phyloP scores from a whole-genome alignment of 345 rosid species.

The Eucalyptus caleyi region DNA sequence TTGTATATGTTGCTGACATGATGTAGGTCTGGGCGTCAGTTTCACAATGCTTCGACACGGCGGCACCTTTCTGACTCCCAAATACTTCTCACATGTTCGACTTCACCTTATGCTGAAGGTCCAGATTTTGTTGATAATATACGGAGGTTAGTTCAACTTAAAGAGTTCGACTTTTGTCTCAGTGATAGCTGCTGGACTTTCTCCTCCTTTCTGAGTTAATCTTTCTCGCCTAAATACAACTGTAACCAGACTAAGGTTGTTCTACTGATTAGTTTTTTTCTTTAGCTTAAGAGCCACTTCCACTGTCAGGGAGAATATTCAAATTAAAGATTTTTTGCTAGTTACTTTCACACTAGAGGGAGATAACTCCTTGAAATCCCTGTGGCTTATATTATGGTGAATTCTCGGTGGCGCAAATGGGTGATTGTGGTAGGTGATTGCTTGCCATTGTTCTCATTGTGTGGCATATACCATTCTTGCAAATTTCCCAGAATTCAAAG shows the following conservation, averaged over 20 bases:
- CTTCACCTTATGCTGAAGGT: slow-evolving; percentile 78
- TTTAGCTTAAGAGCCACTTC: neutral
- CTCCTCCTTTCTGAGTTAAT: neutral
- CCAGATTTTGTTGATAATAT: slow-evolving; percentile 65
- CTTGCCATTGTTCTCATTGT: neutral
- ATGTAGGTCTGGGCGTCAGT: slow-evolving; percentile 40
- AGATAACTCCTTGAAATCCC: neutral
- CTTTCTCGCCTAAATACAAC: neutral
- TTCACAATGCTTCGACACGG: slow-evolving; percentile 12
- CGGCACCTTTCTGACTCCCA: slow-evolving; percentile 41
- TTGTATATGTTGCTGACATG: neutral
- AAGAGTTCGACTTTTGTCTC: neutral
- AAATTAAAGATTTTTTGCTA: neutral
- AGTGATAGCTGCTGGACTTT: neutral
- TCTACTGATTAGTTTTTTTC: neutral
- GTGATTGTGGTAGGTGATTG: neutral
- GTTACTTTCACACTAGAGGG: neutral
- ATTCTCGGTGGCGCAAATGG: neutral
- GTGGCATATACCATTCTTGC: neutral
- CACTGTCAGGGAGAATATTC: neutral
- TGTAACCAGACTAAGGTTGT: neutral
- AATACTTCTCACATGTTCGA: slow-evolving; percentile 49
- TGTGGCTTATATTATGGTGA: neutral
- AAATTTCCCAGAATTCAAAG: neutral
- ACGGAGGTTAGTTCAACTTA: slow-evolving; percentile 32